A percentile compares a stretch with the other conserved stretches of the same genome.
These are phyloP conservation scores for Cyberlindnera xishuangbannaensis DNA, from an alignment of 805 yeast species.

Conservation along the genomic window DNA sequence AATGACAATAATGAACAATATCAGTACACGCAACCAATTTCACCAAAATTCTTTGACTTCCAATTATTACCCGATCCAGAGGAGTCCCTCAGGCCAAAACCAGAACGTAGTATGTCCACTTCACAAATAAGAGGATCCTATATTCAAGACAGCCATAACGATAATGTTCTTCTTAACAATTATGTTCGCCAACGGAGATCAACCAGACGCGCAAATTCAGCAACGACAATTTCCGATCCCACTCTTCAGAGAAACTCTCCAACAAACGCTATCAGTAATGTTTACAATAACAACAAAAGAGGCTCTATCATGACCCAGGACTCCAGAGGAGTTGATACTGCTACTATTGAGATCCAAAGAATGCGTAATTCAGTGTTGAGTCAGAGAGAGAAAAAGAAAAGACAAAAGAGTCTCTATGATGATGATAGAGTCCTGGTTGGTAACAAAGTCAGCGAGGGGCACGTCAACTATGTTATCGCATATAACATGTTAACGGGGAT, in stretches of 20 bases:
- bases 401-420: constrained; percentile 33
- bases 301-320: constrained; percentile 18
- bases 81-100: too few relatives aligned
- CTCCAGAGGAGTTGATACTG: constrained; percentile 30
- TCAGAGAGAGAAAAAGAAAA: constrained; percentile 36
- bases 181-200: constrained; percentile 19
- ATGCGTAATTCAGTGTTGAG: constrained; percentile 43
- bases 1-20: too few relatives aligned
- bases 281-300: constrained; percentile 1
- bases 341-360: constrained; percentile 40
- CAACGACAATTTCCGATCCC: constrained; percentile 6
- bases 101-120: too few relatives aligned
- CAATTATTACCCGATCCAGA: too few relatives aligned
- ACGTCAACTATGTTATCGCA: constrained; percentile 87
- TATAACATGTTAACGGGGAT: constrained; percentile 97
- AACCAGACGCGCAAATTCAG: constrained; percentile 11
- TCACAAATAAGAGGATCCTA: constrained; percentile 26
- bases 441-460: constrained; percentile 85
- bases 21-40: too few relatives aligned
- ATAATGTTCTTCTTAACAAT: constrained; percentile 30
- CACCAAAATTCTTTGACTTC: too few relatives aligned
- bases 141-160: constrained; percentile 29
- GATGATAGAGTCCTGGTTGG: constrained; percentile 66
- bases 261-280: neutral
- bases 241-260: too few relatives aligned